Conservation (phyloP, 1,139 yeast species). For the Nadsonia starkeyi-henricii region DNA sequence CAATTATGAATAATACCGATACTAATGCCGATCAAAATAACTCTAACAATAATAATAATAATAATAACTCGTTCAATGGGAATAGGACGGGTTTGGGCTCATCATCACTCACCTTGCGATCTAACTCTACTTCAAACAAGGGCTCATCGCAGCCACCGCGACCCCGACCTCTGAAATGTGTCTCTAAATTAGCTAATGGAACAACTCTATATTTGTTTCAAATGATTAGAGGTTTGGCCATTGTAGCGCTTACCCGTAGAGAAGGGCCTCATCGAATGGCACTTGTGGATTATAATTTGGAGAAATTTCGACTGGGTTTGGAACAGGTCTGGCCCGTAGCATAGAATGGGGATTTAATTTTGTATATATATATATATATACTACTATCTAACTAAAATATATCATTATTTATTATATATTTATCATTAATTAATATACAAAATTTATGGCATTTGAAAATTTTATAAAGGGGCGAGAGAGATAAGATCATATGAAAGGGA, state of each 20-base stretch:
- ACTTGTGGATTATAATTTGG: conserved; percentile 79
- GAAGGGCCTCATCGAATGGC: conserved; percentile 39
- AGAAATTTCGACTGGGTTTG: conserved; percentile 62
- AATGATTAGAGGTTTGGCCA: conserved; percentile 85
- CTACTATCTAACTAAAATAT: too few species aligned
- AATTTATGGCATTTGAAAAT: too few species aligned
- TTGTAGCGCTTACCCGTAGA: conserved; percentile 72
- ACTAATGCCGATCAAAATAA: background rate
- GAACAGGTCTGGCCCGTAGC: conserved; percentile 52
- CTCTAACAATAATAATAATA: background rate
- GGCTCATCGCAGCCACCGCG: background rate
- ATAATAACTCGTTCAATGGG: conserved; percentile 2
- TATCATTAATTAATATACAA: too few species aligned
- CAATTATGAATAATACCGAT: conserved; percentile 1
- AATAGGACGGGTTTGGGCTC: background rate
- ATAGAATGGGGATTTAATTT: background rate
- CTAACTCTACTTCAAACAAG: background rate
- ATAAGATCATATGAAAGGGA: too few species aligned
- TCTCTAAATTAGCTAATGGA: conserved; percentile 70
- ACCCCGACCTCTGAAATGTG: conserved; percentile 40
- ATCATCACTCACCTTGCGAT: background rate
- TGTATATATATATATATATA: too few species aligned
- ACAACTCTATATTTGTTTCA: conserved; percentile 69
- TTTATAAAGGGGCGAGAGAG: too few species aligned
- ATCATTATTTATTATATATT: too few species aligned